Base-by-base conservation (phyloP, 352 stramenopile species). In the Pythium folliculosum region DNA sequence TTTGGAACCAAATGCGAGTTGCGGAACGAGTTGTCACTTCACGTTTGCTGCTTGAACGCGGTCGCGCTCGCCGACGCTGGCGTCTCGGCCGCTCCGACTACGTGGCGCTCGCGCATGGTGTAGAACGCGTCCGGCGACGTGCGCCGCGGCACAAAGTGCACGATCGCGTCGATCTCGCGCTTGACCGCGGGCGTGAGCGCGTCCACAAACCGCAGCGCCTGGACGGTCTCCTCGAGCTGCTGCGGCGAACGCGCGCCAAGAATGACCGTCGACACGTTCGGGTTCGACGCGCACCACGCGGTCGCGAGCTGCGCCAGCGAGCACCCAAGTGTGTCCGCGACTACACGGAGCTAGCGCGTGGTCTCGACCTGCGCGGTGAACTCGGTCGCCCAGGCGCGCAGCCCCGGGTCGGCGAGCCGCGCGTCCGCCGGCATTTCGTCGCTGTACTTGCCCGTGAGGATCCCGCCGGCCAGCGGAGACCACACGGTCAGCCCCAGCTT, bases 161-260 rank as follows among this genome's bases (percentile, higher is more conserved):
- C 37, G 37, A 43, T 43, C 37, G 37, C 37, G 37, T 43, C 37
- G 67, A 95, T 81, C 60, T 89, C 66, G 50, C 71, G 56, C 76
- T 91, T 90, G 67, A 81, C 81, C 48, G 69, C 77, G 30, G 80
- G 65, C 59, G 77, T 86, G 35, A 93, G 77, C 65, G 63, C 65
- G 63, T 82, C 14, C 37, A 43, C 37, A 13, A 43, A 43, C 37
- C 10, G 14, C 37, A 43, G 14, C 37, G 37, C 37, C 37, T 43
- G 37, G 10, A 43, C 9, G 10, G 37, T 43, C 37, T 43, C 37
- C 37, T 43, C 37, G 10, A 43, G 37, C 37, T 43, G 37, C 37
- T 12, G 10, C 37, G 37, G 14, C 37, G 37, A 17, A 17, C 37
- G 37, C 9, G 37, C 37, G 14, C 37, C 37, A 12, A 43, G 14